Evolutionary conservation across 1,284 basidiomycete genomes (phyloP).

Genomic region (Phellinidium pouzarii): DNA sequence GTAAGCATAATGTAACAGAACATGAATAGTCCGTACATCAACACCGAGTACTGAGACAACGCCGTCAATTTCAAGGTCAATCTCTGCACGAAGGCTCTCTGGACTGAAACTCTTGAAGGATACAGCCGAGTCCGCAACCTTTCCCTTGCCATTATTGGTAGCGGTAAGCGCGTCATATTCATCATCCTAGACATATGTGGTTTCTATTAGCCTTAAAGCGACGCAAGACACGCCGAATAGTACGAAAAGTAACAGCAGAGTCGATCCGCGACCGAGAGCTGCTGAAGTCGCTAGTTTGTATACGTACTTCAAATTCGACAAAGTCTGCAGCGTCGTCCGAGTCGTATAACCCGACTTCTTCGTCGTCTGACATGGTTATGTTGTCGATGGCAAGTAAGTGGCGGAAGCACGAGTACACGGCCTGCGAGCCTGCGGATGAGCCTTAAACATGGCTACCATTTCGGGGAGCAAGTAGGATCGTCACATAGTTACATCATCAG

Average conservation of each 20-base stretch:
- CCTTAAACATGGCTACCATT: too few species aligned
- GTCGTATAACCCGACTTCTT: slow-evolving; percentile 22
- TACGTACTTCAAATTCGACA: slow-evolving; percentile 24
- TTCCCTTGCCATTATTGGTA: slow-evolving; percentile 24
- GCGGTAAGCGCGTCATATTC: slow-evolving; percentile 25
- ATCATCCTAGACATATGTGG: slow-evolving; percentile 23
- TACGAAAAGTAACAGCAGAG: neutral
- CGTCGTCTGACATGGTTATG: slow-evolving; percentile 31
- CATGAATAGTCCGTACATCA: slow-evolving; percentile 40
- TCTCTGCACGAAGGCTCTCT: slow-evolving; percentile 37
- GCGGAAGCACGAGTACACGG: too few species aligned
- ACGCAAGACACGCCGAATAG: neutral
- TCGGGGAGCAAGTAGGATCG: too few species aligned
- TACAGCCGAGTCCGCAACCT: slow-evolving; percentile 23
- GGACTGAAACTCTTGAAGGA: slow-evolving; percentile 33
- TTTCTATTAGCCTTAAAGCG: neutral
- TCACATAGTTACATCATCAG: too few species aligned
- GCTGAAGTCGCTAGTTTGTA: too few species aligned
- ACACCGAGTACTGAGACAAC: slow-evolving; percentile 44
- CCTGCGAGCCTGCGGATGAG: too few species aligned
- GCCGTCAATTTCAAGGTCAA: slow-evolving; percentile 38
- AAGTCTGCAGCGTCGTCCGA: slow-evolving; percentile 27
- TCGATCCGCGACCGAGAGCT: neutral
- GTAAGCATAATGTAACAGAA: too few species aligned
- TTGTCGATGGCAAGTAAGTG: too few species aligned